Conservation (phyloP, 139 green algal species). For the Mesostigma viride region DNA sequence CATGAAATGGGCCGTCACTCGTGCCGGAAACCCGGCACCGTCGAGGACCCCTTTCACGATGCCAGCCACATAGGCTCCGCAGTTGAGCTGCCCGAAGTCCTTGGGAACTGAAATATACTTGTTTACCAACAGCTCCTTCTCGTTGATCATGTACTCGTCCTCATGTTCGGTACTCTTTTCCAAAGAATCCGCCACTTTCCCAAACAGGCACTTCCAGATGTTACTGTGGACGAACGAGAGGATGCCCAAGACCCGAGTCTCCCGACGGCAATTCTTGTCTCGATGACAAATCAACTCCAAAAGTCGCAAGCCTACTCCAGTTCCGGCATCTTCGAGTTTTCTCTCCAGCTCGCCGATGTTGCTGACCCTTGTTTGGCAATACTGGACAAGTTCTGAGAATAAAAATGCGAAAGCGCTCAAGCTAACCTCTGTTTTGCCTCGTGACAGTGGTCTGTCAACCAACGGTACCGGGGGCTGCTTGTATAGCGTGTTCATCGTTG, state of each 20-base stretch:
- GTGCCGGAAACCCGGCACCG: slow-evolving; percentile 67
- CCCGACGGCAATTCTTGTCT: slow-evolving; percentile 52
- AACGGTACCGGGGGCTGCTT: too few species aligned
- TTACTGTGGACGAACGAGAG: slow-evolving; percentile 80
- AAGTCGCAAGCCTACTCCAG: slow-evolving; percentile 67
- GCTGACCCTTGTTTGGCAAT: slow-evolving; percentile 66
- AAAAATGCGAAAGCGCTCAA: slow-evolving; percentile 84
- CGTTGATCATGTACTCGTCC: slow-evolving; percentile 94
- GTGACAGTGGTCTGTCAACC: too few species aligned
- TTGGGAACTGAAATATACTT: slow-evolving; percentile 78
- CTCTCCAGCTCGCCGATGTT: slow-evolving; percentile 83
- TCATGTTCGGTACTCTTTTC: slow-evolving; percentile 83
- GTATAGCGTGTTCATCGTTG: too few species aligned
- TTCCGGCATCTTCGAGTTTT: slow-evolving; percentile 73
- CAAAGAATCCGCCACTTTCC: slow-evolving; percentile 79
- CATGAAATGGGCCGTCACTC: slow-evolving; percentile 30
- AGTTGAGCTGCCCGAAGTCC: slow-evolving; percentile 80
- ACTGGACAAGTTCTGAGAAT: slow-evolving; percentile 92
- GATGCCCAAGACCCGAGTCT: slow-evolving; percentile 69
- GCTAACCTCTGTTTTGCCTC: too few species aligned
- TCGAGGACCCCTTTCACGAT: slow-evolving; percentile 82
- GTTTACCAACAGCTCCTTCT: slow-evolving; percentile 76
- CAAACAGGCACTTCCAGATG: slow-evolving; percentile 87
- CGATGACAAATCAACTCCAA: slow-evolving; percentile 75
- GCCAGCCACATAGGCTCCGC: slow-evolving; percentile 75